Evolutionary conservation across 108 stramenopile species (phyloP), one percentile per base, ranked within the genome.

Genomic region (Poteriospumella lacustris): DNA sequence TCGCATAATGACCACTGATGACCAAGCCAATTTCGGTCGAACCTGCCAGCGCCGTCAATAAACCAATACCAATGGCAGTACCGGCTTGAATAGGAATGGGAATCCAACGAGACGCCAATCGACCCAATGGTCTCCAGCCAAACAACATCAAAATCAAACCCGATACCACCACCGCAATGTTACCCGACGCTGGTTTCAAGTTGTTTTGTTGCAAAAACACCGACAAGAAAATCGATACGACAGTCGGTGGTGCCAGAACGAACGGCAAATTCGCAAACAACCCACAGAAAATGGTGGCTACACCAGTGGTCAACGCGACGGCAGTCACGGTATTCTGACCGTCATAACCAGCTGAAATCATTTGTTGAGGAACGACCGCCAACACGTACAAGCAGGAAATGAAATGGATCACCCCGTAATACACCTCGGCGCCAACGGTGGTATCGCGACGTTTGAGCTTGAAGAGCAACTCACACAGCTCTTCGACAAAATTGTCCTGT

Each of bases 191-290:
- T 73, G 43, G 43, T 9, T 9, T 5, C 9, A 12, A 3, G 3
- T 5, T 34, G 31, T 56, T 44, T 38, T 73, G 44, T 42, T 42
- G 40, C 9, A 73, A 5, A 56, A 29, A 73, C 3, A 42, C 31
- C 3, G 70, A 73, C 5, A 73, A 38, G 31, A 42, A 73, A 31
- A 73, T 73, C 5, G 70, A 73, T 5, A 73, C 47, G 33, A 56
- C 70, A 3, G 70, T 73, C 9, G 70, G 70, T 42, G 70, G 70
- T 9, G 70, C 70, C 33, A 73, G 33, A 38, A 73, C 47, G 33
- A 73, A 73, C 40, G 70, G 70, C 9, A 73, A 33, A 38, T 73
- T 73, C 31, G 70, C 70, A 73, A 73, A 44, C 36, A 73, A 42
- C 31, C 70, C 70, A 73, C 44, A 15, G 19, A 5, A 52, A 5